Conservation (phyloP, 257 asterid genomes). For the Thymus mandschuricus region DNA sequence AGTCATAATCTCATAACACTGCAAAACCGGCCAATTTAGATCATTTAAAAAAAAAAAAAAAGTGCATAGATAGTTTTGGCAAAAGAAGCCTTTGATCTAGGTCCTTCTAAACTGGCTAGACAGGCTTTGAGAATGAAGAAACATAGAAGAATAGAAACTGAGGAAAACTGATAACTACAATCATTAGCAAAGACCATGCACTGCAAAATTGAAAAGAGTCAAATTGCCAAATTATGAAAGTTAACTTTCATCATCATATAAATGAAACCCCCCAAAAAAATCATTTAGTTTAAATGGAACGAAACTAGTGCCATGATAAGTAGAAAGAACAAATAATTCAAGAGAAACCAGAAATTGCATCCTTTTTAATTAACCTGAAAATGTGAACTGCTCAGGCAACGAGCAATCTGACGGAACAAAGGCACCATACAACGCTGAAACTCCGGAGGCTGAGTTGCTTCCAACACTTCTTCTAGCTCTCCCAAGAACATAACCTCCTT, state of each 20-base stretch:
- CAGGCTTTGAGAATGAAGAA: not conserved
- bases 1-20: not conserved
- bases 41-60: not conserved
- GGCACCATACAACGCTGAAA: constrained; percentile 65
- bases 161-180: not conserved
- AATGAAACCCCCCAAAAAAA: constrained; percentile 5
- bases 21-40: not conserved
- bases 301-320: constrained; percentile 10
- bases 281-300: not conserved
- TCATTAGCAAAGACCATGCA: no score
- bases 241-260: not conserved
- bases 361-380: constrained; percentile 47
- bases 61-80: not conserved
- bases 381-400: constrained; percentile 55
- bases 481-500: constrained; percentile 70
- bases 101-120: not conserved
- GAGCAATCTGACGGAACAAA: constrained; percentile 51
- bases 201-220: not conserved
- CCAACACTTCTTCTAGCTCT: constrained; percentile 61
- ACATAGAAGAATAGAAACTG: not conserved
- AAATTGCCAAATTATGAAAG: constrained; percentile 13
- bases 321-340: not conserved
- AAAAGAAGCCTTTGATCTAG: not conserved
- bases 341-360: not conserved
- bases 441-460: constrained; percentile 62